Evolutionary conservation across 208 protist genomes (phyloP).

Genomic region (Tritrichomonas musculus): DNA sequence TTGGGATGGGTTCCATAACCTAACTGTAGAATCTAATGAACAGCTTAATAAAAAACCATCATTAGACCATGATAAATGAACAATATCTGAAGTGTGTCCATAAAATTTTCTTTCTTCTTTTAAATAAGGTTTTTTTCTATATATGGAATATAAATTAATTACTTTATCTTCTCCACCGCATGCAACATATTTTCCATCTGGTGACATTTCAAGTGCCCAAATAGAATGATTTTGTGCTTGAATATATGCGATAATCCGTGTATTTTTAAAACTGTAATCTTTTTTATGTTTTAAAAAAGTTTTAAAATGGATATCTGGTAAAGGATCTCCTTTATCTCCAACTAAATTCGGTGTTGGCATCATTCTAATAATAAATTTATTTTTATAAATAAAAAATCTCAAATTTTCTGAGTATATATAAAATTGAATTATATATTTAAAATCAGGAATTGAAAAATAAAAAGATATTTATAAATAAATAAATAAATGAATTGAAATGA

Average conservation of each 20-base stretch:
- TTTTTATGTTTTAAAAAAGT: background rate
- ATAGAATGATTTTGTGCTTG: background rate
- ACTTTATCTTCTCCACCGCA: background rate
- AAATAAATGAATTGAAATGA: no score
- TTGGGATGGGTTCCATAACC: background rate
- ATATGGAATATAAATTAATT: background rate
- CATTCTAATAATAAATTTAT: no score
- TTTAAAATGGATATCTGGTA: no score
- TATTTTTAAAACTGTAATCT: background rate
- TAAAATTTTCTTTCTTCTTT: no score
- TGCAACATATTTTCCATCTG: constrained; percentile 1
- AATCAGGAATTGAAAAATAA: no score
- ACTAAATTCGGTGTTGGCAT: no score
- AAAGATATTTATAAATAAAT: no score
- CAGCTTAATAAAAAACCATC: background rate
- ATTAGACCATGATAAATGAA: background rate
- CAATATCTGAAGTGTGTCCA: background rate
- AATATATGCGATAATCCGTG: background rate
- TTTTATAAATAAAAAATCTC: no score
- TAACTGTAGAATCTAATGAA: constrained; percentile 5
- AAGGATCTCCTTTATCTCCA: no score
- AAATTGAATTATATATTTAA: no score
- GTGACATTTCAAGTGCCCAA: background rate
- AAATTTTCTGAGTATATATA: no score
- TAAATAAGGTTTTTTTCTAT: background rate